Conservation (phyloP, 352 stramenopile species). For the Pythium rhizo-oryzae region DNA sequence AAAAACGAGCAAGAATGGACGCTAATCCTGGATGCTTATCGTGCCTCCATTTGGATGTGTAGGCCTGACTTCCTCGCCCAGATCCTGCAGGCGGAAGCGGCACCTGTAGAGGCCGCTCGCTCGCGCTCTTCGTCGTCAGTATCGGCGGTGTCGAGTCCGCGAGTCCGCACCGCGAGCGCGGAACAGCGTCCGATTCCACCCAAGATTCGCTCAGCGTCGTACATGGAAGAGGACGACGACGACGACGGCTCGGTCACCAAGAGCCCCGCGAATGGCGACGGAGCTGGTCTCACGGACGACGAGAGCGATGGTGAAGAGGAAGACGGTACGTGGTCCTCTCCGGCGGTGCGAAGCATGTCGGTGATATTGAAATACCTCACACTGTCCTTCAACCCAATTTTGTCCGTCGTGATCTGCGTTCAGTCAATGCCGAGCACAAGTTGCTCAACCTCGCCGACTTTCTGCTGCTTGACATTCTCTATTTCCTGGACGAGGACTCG, state of each 20-base stretch:
- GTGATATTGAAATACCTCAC: neutral
- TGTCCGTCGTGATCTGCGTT: neutral
- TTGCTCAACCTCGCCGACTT: constrained; percentile 73
- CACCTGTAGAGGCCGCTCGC: constrained; percentile 3
- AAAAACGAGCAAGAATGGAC: neutral
- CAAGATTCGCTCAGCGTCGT: constrained; percentile 15
- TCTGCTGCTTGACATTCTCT: constrained; percentile 68
- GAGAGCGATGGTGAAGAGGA: constrained; percentile 28
- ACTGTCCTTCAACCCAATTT: constrained; percentile 5
- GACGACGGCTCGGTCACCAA: constrained; percentile 15
- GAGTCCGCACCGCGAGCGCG: constrained; percentile 5
- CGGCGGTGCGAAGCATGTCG: neutral
- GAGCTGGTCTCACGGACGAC: neutral
- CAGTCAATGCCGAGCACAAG: constrained; percentile 40
- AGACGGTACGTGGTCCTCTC: constrained; percentile 20
- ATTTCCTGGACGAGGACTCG: constrained; percentile 78
- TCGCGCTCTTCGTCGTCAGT: neutral
- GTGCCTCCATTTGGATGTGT: neutral
- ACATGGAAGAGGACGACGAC: constrained; percentile 12
- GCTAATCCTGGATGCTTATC: neutral
- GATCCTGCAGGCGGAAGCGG: constrained; percentile 66
- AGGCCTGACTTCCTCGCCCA: constrained; percentile 72
- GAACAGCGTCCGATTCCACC: neutral
- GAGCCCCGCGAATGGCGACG: neutral
- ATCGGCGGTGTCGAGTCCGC: neutral